Evolutionary conservation across 208 protist species (phyloP), one percentile per base, ranked within the genome.

Genomic region (Phytomonas francai): DNA sequence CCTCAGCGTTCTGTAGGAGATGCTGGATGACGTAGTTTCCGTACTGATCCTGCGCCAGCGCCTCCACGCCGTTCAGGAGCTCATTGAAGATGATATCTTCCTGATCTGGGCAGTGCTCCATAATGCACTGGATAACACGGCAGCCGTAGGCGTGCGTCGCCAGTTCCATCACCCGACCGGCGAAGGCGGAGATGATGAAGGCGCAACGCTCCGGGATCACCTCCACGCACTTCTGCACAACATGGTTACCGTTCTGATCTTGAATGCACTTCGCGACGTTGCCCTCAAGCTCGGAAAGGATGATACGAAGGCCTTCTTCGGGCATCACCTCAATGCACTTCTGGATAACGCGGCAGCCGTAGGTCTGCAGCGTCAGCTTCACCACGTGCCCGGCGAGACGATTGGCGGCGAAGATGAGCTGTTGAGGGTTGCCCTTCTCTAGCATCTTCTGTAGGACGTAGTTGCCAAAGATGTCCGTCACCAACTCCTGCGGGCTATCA

Each of bases 1-100:
- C 83, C 28, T 79, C 88, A 34, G 94, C 95, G 73, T 98, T 83
- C 71, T 98, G 92, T 27, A 99, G 76, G 14, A 99, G 86, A 74
- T 99, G 97, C 84, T 99, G 98, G 62, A 99, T 96, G n/a, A 99
- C 98, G 76, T 99, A 99, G 79, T 99, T 99, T 64, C 98, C 98
- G 76, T 99, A 99, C 82, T 99, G 97, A 72, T 99, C 97, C 78
- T 97, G 90, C 29, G 93, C 89, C 28, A 99, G 85, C 34, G 68
- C 76, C 30, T 87, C 76, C 7, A 96, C 87, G 32, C 87, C 88
- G 31, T 85, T 72, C 65, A 98, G 85, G 14, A 99, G 77, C 70
- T 99, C 97, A 28, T 87, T 88, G 58, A 98, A 92, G 45, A 99
- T 94, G 61, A 78, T 81, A 60, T 95, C 81, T 67, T 97, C 80